Evolutionary conservation across 23 red algal genomes (phyloP), one percentile per base, ranked within the genome.

Genomic region (Gracilaria caudata): DNA sequence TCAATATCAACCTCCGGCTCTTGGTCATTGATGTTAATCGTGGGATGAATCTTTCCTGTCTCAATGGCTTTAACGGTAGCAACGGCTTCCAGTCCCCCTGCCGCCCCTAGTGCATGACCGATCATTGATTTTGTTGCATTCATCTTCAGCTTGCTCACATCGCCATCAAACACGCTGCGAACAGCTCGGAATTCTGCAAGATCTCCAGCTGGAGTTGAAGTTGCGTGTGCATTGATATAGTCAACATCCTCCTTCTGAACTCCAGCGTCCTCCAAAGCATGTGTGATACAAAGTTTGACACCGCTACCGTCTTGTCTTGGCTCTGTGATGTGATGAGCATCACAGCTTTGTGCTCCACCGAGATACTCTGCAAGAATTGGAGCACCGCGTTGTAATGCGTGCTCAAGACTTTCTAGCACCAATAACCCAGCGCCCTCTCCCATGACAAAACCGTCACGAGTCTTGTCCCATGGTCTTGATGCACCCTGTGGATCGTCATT

Each of bases 211-310:
- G 93, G 97, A 53, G 97, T 99, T 12, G 89, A 94, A 11, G 97
- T 99, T 40, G 97, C 97, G 55, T 99, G 97, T 28, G 97, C 97
- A 23, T 99, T 99, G 85, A 99, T 93, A 74, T 99, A 99, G 55
- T 95, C 93, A 26, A 99, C 93, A 3, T 94, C 39, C 41, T 79
- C 83, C 32, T 84, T 86, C 24, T 38, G 51, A 14, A 99, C 81
- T 2, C 85, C 86, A 28, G 97, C 89, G 38, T 99, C 97, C 10
- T 28, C 49, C 82, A 99, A 64, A 10, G 97, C 93, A 6, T 79
- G 41, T 36, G 63, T 59, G 17, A 99, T 93, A 64, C 97, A 99
- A 30, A 53, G 38, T 23, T 33, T 51, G 17, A 99, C 97, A 9
- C 90, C 90, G 33, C 83, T 81, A 11, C 97, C 97, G 41, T 99